Conservation (phyloP, 352 stramenopile species). For the Phytophthora sp. region DNA sequence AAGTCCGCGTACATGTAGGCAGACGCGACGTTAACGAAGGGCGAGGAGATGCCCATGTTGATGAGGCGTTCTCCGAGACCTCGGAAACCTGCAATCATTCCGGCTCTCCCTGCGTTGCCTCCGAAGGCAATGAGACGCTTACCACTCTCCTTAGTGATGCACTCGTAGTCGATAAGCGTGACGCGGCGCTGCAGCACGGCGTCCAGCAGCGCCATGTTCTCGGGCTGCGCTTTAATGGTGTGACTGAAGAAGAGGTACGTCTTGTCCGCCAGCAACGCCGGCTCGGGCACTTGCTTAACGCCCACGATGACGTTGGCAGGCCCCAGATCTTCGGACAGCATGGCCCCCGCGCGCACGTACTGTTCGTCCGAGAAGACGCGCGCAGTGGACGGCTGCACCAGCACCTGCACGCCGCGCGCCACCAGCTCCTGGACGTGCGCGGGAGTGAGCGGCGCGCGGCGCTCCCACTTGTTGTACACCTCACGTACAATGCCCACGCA, state of each 20-base stretch:
- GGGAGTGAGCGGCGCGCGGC: constrained; percentile 91
- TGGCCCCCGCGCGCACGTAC: constrained; percentile 91
- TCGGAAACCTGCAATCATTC: constrained; percentile 95
- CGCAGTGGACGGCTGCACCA: constrained; percentile 93
- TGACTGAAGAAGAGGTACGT: constrained; percentile 98
- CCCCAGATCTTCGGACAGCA: constrained; percentile 89
- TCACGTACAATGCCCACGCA: constrained; percentile 93
- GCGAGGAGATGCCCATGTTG: constrained; percentile 92
- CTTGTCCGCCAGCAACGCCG: constrained; percentile 88
- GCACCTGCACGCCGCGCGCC: constrained; percentile 82
- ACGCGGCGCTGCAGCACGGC: constrained; percentile 92
- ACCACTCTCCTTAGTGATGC: constrained; percentile 89
- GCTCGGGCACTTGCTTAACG: constrained; percentile 93
- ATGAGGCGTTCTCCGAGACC: constrained; percentile 94
- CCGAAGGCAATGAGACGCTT: constrained; percentile 95
- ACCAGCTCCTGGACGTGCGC: constrained; percentile 89
- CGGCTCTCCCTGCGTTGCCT: constrained; percentile 93
- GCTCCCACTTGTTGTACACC: constrained; percentile 96
- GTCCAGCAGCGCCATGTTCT: constrained; percentile 96
- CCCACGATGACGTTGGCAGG: constrained; percentile 93
- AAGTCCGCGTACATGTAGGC: constrained; percentile 95
- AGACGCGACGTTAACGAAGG: constrained; percentile 94
- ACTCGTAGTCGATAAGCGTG: constrained; percentile 97
- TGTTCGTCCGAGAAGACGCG: constrained; percentile 95
- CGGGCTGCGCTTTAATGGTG: constrained; percentile 96